These are phyloP conservation scores for Chrysanthemum makinoi DNA, from an alignment of 129 eudicot species.

Conservation along the genomic window DNA sequence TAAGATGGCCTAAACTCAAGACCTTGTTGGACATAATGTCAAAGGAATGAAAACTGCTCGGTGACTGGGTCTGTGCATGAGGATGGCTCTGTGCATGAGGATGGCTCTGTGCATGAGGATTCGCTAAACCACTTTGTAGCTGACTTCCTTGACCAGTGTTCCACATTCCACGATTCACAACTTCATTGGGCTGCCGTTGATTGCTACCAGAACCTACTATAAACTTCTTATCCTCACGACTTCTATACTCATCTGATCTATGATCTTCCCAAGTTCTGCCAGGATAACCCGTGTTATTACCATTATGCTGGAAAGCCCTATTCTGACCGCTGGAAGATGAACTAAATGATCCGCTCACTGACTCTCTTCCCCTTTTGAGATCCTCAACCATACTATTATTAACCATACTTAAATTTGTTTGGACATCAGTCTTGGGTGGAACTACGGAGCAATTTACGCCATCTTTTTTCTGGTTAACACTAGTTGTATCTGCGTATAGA, in stretches of 20 bases:
- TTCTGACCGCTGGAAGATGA: constrained; percentile 20
- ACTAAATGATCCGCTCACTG: constrained; percentile 10
- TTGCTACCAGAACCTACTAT: constrained; percentile 54
- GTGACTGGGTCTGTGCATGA: constrained; percentile 51
- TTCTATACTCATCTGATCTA: constrained; percentile 37
- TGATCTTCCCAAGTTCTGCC: constrained; percentile 49
- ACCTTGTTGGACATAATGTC: constrained; percentile 69
- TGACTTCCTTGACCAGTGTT: constrained; percentile 43
- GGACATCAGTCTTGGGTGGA: constrained; percentile 38
- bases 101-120: constrained; percentile 38
- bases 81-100: constrained; percentile 35
- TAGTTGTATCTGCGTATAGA: constrained; percentile 37
- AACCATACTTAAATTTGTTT: constrained; percentile 40
- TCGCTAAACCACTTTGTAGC: constrained; percentile 46
- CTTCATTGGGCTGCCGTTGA: constrained; percentile 38
- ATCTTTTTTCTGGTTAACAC: constrained; percentile 41
- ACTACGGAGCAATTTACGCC: constrained; percentile 29
- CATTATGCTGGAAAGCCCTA: constrained; percentile 35
- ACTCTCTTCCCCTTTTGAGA: constrained; percentile 41
- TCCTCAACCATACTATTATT: constrained; percentile 36
- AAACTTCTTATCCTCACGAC: constrained; percentile 42
- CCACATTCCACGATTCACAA: constrained; percentile 46
- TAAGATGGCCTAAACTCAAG: constrained; percentile 7
- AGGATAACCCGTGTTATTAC: constrained; percentile 31
- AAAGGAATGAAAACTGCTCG: constrained; percentile 45